Percentiles rank a stretch among this genome's conserved stretches.
Conservation (phyloP, 2,329 filamentous ascomycete species). For the Cladosporium halotolerans region DNA sequence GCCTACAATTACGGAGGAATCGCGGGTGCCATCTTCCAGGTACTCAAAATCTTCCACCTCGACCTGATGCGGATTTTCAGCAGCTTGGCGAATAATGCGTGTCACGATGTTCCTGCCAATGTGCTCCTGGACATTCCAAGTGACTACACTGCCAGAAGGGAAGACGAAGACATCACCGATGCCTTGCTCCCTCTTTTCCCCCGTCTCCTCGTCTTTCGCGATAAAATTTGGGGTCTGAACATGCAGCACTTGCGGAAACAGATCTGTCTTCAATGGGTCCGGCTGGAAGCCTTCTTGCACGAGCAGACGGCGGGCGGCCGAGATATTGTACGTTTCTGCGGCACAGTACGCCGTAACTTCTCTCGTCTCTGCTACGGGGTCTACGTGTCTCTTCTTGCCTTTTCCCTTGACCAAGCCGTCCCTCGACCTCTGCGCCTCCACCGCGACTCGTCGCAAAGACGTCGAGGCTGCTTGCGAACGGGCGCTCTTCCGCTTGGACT, state of each 20-base stretch:
- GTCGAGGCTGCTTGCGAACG: constrained; percentile 56
- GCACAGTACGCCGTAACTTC: constrained; percentile 60
- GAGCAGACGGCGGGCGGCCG: constrained; percentile 51
- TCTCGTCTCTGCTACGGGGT: constrained; percentile 42
- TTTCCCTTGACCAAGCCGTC: constrained; percentile 47
- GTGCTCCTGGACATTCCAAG: constrained; percentile 78
- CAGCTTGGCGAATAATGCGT: constrained; percentile 66
- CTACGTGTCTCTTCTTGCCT: constrained; percentile 39
- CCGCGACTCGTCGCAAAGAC: constrained; percentile 76
- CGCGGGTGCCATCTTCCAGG: constrained; percentile 63
- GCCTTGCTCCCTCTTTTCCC: constrained; percentile 31
- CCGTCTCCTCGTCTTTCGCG: constrained; percentile 38
- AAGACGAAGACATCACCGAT: constrained; percentile 88
- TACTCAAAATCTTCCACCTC: constrained; percentile 92
- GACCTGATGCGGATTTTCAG: constrained; percentile 66
- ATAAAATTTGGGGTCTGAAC: constrained; percentile 41
- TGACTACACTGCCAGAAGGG: constrained; percentile 85
- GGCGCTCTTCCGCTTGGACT: constrained; percentile 43
- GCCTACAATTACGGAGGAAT: constrained; percentile 72
- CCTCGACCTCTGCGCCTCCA: constrained; percentile 67
- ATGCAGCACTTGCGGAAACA: constrained; percentile 62
- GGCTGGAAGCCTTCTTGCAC: constrained; percentile 53
- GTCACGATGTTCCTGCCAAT: constrained; percentile 65
- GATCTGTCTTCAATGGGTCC: constrained; percentile 56
- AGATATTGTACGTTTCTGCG: constrained; percentile 60